Evolutionary conservation across 345 rosid genomes (phyloP).

Genomic region (Lepidium didymum): DNA sequence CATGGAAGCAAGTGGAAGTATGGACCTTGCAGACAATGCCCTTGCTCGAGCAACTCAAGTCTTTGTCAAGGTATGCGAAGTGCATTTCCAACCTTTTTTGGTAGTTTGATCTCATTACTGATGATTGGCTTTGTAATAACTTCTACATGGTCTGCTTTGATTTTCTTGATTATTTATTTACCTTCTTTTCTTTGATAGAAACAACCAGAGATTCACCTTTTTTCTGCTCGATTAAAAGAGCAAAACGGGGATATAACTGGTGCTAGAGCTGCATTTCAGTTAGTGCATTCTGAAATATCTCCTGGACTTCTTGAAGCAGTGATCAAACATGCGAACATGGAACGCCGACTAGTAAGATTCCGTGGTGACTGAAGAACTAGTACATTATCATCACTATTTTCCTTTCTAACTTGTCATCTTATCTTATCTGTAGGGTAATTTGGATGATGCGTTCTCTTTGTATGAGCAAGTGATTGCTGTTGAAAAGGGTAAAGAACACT

Average conservation of each 20-base stretch:
- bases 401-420: conserved; percentile 18
- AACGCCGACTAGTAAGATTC: conserved; percentile 61
- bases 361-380: conserved; percentile 8
- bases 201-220: conserved; percentile 89
- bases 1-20: conserved; percentile 72
- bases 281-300: conserved; percentile 74
- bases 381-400: background rate
- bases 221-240: conserved; percentile 86
- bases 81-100: background rate
- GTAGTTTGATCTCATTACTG: background rate
- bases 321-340: conserved; percentile 95
- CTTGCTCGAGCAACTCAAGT: conserved; percentile 90
- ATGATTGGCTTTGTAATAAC: background rate
- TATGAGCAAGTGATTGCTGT: conserved; percentile 92
- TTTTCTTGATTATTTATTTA: conserved; percentile 1
- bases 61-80: conserved; percentile 77
- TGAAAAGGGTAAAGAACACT: conserved; percentile 93
- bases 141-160: background rate
- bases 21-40: conserved; percentile 86
- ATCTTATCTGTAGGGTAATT: conserved; percentile 55
- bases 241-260: conserved; percentile 72
- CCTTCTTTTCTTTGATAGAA: conserved; percentile 42
- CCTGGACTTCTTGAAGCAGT: conserved; percentile 97
- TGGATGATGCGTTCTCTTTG: conserved; percentile 64
- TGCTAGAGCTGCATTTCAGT: conserved; percentile 86